Evolutionary conservation across 257 asterid genomes (phyloP).

Genomic region (Salvia splendens): DNA sequence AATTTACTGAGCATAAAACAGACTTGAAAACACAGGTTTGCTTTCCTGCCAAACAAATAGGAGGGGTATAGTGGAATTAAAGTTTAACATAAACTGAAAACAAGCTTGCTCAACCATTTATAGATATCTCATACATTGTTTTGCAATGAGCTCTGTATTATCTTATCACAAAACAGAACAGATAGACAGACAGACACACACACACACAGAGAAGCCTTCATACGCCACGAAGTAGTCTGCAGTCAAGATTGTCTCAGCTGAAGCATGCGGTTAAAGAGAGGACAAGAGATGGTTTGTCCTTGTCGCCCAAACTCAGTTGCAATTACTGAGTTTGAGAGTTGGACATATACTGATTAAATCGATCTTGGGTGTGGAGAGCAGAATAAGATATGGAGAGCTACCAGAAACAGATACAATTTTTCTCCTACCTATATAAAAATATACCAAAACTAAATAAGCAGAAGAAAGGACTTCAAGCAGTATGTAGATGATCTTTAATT

Average conservation of each 20-base stretch:
- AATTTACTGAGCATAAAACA: no score
- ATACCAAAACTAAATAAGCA: conserved; percentile 9
- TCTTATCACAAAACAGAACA: background rate
- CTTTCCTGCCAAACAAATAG: no score
- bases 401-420: conserved; percentile 19
- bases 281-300: conserved; percentile 7
- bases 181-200: no score
- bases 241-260: background rate
- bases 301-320: conserved; percentile 10
- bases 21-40: background rate
- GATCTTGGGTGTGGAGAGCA: conserved; percentile 14
- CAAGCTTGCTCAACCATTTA: background rate
- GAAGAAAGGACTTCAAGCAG: conserved; percentile 2
- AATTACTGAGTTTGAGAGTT: background rate
- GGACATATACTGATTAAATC: conserved; percentile 13
- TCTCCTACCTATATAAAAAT: conserved; percentile 31
- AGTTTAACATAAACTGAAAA: background rate
- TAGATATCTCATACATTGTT: conserved; percentile 4
- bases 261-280: conserved; percentile 11
- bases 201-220: no score
- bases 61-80: no score
- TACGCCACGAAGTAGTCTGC: no score
- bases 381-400: conserved; percentile 5
- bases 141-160: conserved; percentile 1
- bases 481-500: background rate